Conservation (phyloP, 306 rosid species). For the Urtica urens region DNA sequence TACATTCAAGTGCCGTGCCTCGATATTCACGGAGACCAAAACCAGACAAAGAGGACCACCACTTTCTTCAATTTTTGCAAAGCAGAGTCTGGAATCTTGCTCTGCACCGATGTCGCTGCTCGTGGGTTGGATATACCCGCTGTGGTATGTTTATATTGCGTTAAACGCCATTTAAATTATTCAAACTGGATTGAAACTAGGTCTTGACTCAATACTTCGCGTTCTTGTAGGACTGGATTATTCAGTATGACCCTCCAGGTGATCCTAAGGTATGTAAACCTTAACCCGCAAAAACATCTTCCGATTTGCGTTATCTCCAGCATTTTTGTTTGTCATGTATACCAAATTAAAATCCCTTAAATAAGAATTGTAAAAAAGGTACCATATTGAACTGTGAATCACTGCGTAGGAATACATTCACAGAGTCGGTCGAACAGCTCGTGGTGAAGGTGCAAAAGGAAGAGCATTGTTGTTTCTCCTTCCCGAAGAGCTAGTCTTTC, state of each 20-base stretch:
- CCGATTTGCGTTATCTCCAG: no score
- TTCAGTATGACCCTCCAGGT: slow-evolving; percentile 98
- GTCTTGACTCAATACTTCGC: neutral
- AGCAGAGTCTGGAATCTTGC: slow-evolving; percentile 86
- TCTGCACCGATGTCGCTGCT: slow-evolving; percentile 97
- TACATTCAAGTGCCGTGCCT: slow-evolving; percentile 54
- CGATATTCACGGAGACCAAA: slow-evolving; percentile 90
- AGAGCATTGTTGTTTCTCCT: slow-evolving; percentile 74
- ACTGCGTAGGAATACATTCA: slow-evolving; percentile 78
- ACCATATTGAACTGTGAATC: slow-evolving; percentile 8
- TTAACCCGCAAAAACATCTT: no score
- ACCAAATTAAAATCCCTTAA: no score
- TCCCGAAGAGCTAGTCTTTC: slow-evolving; percentile 73
- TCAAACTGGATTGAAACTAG: neutral
- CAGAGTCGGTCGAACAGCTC: slow-evolving; percentile 98
- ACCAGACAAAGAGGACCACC: slow-evolving; percentile 71
- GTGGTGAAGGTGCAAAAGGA: slow-evolving; percentile 92
- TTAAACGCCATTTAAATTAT: neutral
- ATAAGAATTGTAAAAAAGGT: no score
- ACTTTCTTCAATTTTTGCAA: slow-evolving; percentile 67
- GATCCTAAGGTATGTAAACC: slow-evolving; percentile 89
- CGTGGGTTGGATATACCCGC: slow-evolving; percentile 90
- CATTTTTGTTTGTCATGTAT: no score
- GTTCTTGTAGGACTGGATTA: slow-evolving; percentile 85
- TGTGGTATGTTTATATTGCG: slow-evolving; percentile 45